These are phyloP conservation scores for Fusarium sp. DNA, from an alignment of 2,329 filamentous ascomycete genomes.

Conservation along the genomic window DNA sequence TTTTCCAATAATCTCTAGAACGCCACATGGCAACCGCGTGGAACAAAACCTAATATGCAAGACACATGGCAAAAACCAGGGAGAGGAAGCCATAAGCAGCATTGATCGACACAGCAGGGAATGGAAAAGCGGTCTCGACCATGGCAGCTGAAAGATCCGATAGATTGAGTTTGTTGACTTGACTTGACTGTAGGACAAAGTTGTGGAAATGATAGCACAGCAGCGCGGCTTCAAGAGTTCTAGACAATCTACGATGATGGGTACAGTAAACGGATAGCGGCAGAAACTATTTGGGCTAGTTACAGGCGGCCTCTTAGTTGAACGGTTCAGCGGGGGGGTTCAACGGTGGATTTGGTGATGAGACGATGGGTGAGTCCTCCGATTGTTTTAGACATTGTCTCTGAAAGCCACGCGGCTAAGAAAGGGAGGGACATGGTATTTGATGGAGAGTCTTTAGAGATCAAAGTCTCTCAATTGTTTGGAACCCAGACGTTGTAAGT, in stretches of 20 bases:
- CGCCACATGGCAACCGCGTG: conserved; percentile 19
- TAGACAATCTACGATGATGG: not conserved
- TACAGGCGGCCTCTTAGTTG: conserved; percentile 3
- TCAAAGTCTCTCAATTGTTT: not conserved
- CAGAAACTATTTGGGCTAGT: conserved; percentile 5
- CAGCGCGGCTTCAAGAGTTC: not conserved
- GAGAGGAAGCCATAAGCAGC: conserved; percentile 12
- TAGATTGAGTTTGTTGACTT: not conserved
- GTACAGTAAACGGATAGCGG: conserved; percentile 12
- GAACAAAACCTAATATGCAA: not conserved
- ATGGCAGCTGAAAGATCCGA: conserved; percentile 14
- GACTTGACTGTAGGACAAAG: not conserved
- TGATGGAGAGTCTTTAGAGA: not conserved
- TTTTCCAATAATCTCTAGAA: not conserved
- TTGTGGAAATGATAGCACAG: not conserved
- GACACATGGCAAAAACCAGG: conserved; percentile 2
- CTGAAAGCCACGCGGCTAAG: conserved; percentile 11
- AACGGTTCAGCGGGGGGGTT: not conserved
- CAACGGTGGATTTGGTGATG: conserved; percentile 24
- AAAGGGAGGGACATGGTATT: not conserved
- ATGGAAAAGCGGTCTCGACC: conserved; percentile 23
- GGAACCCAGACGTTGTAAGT: not conserved
- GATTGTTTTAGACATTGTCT: conserved; percentile 24
- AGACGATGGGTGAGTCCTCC: not conserved
- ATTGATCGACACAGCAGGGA: conserved; percentile 27